Evolutionary conservation across 345 rosid species (phyloP).

Genomic region (Populus tremula): DNA sequence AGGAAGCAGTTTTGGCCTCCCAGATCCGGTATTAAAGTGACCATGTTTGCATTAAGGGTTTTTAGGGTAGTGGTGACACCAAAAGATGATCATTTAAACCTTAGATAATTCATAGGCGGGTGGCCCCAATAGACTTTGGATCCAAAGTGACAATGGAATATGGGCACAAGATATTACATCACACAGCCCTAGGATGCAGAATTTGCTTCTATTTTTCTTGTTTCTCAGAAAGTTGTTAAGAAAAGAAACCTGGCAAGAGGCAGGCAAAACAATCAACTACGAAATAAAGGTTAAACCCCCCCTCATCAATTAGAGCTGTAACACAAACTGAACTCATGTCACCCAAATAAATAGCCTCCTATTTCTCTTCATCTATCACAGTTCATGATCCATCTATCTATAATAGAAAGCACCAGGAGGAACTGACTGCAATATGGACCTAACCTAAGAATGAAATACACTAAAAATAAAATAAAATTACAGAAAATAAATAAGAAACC

Average conservation of each 20-base stretch:
- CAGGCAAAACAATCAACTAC: neutral
- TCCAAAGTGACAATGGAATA: neutral
- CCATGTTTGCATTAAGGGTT: neutral
- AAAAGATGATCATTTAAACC: neutral
- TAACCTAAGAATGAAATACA: neutral
- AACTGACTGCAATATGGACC: neutral
- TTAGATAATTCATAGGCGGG: neutral
- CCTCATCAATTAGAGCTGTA: neutral
- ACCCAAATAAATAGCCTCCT: neutral
- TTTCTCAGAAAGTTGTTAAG: neutral
- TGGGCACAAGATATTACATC: neutral
- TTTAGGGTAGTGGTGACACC: neutral
- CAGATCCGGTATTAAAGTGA: neutral
- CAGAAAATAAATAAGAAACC: neutral
- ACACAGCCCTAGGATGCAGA: neutral
- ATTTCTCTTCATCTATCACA: neutral
- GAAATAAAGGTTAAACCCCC: neutral
- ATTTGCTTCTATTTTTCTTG: neutral
- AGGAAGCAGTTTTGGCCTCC: neutral
- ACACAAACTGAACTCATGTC: neutral
- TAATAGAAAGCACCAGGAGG: neutral
- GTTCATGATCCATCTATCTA: neutral
- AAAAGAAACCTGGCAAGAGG: neutral
- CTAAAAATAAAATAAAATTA: neutral
- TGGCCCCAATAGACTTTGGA: neutral